Percentiles rank a stretch among this genome's conserved stretches.
Evolutionary conservation across 2,329 filamentous ascomycete genomes (phyloP).

Genomic region (Aureobasidium sp.): DNA sequence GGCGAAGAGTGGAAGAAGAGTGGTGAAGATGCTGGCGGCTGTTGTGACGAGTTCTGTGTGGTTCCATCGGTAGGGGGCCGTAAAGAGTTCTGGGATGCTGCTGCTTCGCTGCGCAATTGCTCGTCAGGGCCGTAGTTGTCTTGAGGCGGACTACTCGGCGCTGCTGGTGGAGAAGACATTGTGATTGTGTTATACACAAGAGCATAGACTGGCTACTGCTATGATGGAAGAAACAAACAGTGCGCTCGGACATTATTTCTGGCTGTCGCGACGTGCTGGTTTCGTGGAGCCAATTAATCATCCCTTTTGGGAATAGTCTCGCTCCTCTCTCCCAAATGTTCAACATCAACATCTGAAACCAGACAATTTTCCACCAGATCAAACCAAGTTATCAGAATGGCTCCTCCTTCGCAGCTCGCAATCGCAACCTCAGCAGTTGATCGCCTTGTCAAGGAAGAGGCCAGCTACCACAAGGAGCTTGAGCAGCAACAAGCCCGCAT

Average conservation of each 20-base stretch:
- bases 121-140: constrained; percentile 31
- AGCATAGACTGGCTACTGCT: neutral
- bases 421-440: constrained; percentile 74
- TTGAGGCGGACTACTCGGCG: constrained; percentile 42
- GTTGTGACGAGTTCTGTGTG: constrained; percentile 38
- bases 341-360: constrained; percentile 6
- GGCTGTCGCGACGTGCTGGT: neutral
- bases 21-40: constrained; percentile 60
- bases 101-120: constrained; percentile 38
- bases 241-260: neutral
- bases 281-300: neutral
- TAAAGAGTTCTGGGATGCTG: constrained; percentile 30
- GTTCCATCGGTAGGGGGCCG: constrained; percentile 37
- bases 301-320: constrained; percentile 2
- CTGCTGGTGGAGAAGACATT: constrained; percentile 58
- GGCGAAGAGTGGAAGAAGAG: constrained; percentile 67
- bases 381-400: constrained; percentile 48
- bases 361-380: neutral
- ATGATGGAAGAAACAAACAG: constrained; percentile 9
- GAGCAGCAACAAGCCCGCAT: constrained; percentile 66
- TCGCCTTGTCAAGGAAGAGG: constrained; percentile 86
- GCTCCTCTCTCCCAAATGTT: neutral
- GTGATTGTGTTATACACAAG: constrained; percentile 20
- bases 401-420: constrained; percentile 65
- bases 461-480: constrained; percentile 82